Evolutionary conservation across 2,329 filamentous ascomycete genomes (phyloP), one percentile per base, ranked within the genome.

Genomic region (Ramularia collo-cygni): DNA sequence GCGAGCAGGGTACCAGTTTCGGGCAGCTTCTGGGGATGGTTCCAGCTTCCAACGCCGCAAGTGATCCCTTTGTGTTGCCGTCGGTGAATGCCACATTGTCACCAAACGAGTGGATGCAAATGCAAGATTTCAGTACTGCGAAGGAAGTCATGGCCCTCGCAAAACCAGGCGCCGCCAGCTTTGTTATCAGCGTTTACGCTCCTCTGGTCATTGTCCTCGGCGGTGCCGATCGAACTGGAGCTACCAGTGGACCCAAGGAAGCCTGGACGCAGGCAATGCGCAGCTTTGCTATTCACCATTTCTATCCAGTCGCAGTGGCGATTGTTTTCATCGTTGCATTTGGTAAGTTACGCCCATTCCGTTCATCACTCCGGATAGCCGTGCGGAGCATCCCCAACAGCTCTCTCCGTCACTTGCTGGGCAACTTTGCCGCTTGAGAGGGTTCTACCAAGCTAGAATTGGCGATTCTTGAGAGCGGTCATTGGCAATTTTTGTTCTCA

Each of bases 81-180:
- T 69, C 79, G 8, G 74, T 88, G 44, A 81, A 89, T 53, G 83
- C 86, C 56, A 83, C 82, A 2, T 72, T 84, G 44, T 84, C 79
- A n/a, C 84, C 82, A 1, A 78, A 74, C 3, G 82, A 84, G 12
- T 90, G 85, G 85, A 68, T 89, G 35, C 74, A 76, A 17, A 70
- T 87, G 40, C 85, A 89, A 58, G 84, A 89, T 51, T 83, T 87
- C 52, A 81, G 85, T 54, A 87, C 83, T 1, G 84, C 83, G 2
- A 75, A 75, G 27, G 85, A 89, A 55, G 74, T 89, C 12, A 85
- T 89, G 57, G 72, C 77, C n/a, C 75, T 84, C 21, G 74, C 88
- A 52, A 87, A 85, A 48, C 84, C 84, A 5, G 68, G 73, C 39
- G 75, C 79, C 1, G 74, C 84, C 54, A 83, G 78, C 59, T 85